Evolutionary conservation across 768 basidiomycete genomes (phyloP).

Genomic region (Piloderma croceum): DNA sequence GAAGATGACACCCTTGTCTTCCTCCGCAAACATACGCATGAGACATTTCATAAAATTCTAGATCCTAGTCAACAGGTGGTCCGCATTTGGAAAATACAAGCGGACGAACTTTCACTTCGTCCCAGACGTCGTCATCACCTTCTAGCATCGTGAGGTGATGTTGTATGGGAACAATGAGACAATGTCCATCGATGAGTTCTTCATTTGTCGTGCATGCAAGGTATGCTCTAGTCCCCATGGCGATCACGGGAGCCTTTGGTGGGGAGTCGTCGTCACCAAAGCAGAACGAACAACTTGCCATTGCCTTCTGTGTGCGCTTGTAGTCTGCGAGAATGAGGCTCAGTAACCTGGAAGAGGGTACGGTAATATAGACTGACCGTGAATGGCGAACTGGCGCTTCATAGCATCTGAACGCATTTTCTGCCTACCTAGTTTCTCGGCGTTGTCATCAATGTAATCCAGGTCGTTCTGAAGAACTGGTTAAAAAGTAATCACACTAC

Average conservation of each 20-base stretch:
- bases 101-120: constrained; percentile 82
- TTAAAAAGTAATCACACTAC: not conserved
- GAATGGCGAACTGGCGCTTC: constrained; percentile 95
- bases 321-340: constrained; percentile 56
- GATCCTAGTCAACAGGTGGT: constrained; percentile 3
- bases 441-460: constrained; percentile 97
- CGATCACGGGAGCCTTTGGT: constrained; percentile 83
- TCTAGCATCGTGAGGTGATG: constrained; percentile 90
- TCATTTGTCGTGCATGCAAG: constrained; percentile 86
- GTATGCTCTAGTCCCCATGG: constrained; percentile 86
- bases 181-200: constrained; percentile 89
- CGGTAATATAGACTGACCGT: constrained; percentile 49
- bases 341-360: constrained; percentile 1
- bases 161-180: constrained; percentile 92
- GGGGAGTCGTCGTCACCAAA: constrained; percentile 88
- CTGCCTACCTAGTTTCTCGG: constrained; percentile 83
- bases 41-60: constrained; percentile 87
- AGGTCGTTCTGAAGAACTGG: constrained; percentile 57
- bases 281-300: constrained; percentile 84
- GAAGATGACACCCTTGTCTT: constrained; percentile 92
- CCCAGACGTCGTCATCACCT: constrained; percentile 97
- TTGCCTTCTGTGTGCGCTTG: constrained; percentile 85
- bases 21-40: constrained; percentile 90
- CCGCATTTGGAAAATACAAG: not conserved
- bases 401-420: constrained; percentile 96